These are phyloP conservation scores for Kodamaea alishanica DNA, from an alignment of 1,139 yeast genomes.

Conservation along the genomic window DNA sequence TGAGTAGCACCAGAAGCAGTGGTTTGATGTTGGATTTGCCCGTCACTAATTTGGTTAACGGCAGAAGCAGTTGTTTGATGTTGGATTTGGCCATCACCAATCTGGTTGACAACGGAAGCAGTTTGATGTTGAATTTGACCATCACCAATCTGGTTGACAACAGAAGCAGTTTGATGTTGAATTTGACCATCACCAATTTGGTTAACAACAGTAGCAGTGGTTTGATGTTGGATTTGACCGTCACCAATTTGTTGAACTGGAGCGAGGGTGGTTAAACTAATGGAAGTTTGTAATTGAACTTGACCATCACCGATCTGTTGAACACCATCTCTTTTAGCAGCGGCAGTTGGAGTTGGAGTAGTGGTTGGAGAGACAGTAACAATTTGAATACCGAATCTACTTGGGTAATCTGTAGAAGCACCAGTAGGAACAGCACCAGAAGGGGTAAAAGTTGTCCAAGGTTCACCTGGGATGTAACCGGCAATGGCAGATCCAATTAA, in stretches of 20 bases:
- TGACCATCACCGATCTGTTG: constrained; percentile 30
- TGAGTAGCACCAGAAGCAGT: constrained; percentile 35
- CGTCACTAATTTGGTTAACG: constrained; percentile 27
- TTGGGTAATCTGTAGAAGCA: constrained; percentile 58
- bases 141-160: constrained; percentile 36
- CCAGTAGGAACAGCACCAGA: constrained; percentile 49
- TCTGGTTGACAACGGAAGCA: constrained; percentile 47
- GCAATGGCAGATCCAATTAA: constrained; percentile 53
- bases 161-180: constrained; percentile 32
- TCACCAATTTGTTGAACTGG: constrained; percentile 29
- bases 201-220: constrained; percentile 21
- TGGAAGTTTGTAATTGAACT: constrained; percentile 21
- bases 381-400: constrained; percentile 69
- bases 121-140: constrained; percentile 53
- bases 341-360: constrained; percentile 18
- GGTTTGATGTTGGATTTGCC: constrained; percentile 37
- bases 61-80: constrained; percentile 42
- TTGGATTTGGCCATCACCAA: constrained; percentile 50
- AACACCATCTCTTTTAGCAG: constrained; percentile 27
- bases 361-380: constrained; percentile 40
- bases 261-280: constrained; percentile 22
- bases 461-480: constrained; percentile 65
- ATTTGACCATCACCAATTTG: constrained; percentile 43
- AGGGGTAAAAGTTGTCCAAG: constrained; percentile 74
- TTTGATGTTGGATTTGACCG: constrained; percentile 41